These are phyloP conservation scores for Talaromyces marneffei DNA, from an alignment of 2,329 filamentous ascomycete species.

Conservation along the genomic window DNA sequence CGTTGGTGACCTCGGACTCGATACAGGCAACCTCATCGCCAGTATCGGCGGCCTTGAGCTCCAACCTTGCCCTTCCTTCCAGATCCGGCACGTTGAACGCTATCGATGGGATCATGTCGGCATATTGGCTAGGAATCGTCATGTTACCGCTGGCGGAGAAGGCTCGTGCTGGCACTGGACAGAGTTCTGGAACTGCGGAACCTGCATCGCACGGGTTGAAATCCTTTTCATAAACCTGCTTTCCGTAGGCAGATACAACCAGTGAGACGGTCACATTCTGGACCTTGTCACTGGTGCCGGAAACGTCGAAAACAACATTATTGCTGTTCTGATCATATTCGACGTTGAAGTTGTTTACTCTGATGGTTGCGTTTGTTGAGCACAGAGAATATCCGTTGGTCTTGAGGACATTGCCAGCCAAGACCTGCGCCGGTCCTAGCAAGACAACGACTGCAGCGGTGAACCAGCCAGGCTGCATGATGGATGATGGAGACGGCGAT, in stretches of 20 bases:
- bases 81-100: conserved; percentile 90
- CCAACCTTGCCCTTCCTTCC: conserved; percentile 73
- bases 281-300: conserved; percentile 63
- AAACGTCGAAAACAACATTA: conserved; percentile 72
- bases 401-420: conserved; percentile 66
- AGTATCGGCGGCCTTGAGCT: conserved; percentile 59
- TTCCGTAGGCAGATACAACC: conserved; percentile 77
- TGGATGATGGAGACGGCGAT: background rate
- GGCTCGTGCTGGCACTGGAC: conserved; percentile 70
- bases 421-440: conserved; percentile 34
- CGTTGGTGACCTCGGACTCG: conserved; percentile 74
- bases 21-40: conserved; percentile 71
- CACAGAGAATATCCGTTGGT: conserved; percentile 79
- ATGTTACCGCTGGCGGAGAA: conserved; percentile 71
- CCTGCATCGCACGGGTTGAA: conserved; percentile 74
- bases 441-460: conserved; percentile 11
- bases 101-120: conserved; percentile 73
- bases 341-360: conserved; percentile 68
- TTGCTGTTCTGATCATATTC: conserved; percentile 70
- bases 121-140: conserved; percentile 64
- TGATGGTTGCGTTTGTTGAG: conserved; percentile 51
- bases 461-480: conserved; percentile 12
- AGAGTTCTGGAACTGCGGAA: conserved; percentile 67
- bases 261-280: conserved; percentile 78
- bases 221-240: conserved; percentile 66